Conservation (phyloP, 495 filamentous ascomycete species). For the Aspergillus incahuasiensis region DNA sequence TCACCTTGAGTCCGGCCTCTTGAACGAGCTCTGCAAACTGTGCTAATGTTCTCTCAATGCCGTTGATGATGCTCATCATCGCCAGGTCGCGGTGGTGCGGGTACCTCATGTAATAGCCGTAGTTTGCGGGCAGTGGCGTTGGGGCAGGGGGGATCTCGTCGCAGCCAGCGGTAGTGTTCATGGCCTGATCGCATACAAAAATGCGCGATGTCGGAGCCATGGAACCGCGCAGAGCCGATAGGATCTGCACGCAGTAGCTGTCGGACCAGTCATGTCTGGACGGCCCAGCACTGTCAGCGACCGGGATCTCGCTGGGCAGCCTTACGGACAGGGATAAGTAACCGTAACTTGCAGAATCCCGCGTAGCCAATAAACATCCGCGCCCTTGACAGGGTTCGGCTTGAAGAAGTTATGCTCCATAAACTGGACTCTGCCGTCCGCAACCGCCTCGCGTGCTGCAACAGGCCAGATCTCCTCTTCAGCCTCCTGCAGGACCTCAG, state of each 20-base stretch:
- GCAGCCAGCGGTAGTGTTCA: slow-evolving; percentile 33
- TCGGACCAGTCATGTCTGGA: slow-evolving; percentile 35
- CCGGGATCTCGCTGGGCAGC: no score
- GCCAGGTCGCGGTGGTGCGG: slow-evolving; percentile 31
- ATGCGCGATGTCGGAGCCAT: slow-evolving; percentile 29
- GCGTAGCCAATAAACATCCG: slow-evolving; percentile 40
- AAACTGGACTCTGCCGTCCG: slow-evolving; percentile 25
- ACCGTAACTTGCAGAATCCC: slow-evolving; percentile 23
- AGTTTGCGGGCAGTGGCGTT: slow-evolving; percentile 29
- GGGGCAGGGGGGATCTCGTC: slow-evolving; percentile 25
- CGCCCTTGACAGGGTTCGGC: slow-evolving; percentile 31
- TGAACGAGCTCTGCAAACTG: slow-evolving; percentile 26
- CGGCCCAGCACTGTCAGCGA: not conserved
- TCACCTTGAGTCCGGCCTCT: slow-evolving; percentile 25
- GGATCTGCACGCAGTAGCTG: slow-evolving; percentile 35
- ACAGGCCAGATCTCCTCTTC: slow-evolving; percentile 8
- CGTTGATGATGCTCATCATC: slow-evolving; percentile 37
- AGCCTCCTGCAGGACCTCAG: slow-evolving; percentile 25
- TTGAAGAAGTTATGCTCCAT: slow-evolving; percentile 39
- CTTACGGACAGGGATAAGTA: no score
- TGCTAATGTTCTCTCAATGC: slow-evolving; percentile 33
- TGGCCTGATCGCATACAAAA: slow-evolving; percentile 36
- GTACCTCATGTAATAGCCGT: slow-evolving; percentile 26
- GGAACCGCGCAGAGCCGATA: slow-evolving; percentile 19
- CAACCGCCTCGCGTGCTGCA: not conserved